Conservation (phyloP, 1,284 basidiomycete species). For the Leccinum angustisporum region DNA sequence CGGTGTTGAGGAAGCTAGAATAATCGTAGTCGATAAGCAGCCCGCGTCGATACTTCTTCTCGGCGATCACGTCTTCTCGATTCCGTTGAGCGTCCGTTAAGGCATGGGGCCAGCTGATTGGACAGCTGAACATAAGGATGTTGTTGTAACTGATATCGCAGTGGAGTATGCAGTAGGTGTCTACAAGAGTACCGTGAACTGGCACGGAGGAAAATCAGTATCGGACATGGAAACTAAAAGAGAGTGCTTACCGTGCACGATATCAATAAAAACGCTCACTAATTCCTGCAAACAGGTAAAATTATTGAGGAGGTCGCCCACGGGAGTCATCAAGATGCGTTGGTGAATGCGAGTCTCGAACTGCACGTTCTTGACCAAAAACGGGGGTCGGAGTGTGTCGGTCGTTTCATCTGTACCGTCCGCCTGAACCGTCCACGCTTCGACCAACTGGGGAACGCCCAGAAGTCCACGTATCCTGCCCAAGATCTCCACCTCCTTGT, state of each 20-base stretch:
- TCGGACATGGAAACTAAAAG: neutral
- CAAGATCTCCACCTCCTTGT: neutral
- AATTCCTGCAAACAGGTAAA: too few relatives aligned
- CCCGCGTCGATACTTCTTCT: neutral
- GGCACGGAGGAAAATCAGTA: neutral
- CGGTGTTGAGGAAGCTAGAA: neutral
- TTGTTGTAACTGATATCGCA: neutral
- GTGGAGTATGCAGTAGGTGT: neutral
- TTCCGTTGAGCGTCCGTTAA: neutral
- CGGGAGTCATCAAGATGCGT: too few relatives aligned
- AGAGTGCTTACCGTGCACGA: neutral
- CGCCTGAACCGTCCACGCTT: neutral
- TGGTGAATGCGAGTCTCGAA: too few relatives aligned
- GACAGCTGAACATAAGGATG: neutral
- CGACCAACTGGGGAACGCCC: neutral
- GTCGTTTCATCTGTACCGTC: neutral
- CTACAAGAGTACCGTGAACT: neutral
- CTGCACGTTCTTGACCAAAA: too few relatives aligned
- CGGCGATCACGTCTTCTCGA: neutral
- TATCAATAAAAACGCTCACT: too few relatives aligned
- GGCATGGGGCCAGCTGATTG: neutral
- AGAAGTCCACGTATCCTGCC: neutral
- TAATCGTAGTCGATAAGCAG: slow-evolving; percentile 2
- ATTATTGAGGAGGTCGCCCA: too few relatives aligned
- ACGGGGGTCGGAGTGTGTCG: neutral